Conservation (phyloP, 495 filamentous ascomycete species). For the Tuber microsphaerosporum region DNA sequence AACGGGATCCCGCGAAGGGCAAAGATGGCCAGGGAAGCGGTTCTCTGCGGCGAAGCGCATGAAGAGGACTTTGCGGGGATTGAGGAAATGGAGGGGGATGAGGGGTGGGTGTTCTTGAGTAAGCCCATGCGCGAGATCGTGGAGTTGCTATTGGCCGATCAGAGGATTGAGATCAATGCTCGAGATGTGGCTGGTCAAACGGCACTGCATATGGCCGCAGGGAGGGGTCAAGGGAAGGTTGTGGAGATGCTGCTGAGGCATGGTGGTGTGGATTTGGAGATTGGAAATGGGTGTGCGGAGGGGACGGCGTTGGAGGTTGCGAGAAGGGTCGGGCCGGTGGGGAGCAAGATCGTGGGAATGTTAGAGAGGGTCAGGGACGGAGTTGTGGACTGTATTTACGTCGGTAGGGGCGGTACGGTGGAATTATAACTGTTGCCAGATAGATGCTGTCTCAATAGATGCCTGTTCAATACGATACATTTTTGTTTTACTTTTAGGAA, state of each 20-base stretch:
- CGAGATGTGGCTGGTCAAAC: background rate
- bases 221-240: background rate
- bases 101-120: background rate
- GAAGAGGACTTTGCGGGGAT: background rate
- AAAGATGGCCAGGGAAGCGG: background rate
- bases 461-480: background rate
- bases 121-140: background rate
- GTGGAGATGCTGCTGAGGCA: background rate
- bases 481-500: background rate
- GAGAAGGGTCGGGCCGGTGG: background rate
- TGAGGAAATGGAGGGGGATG: too few relatives aligned
- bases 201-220: background rate
- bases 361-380: background rate
- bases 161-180: background rate
- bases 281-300: background rate
- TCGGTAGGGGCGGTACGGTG: background rate
- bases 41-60: background rate
- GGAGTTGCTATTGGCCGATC: background rate
- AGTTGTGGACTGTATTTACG: background rate
- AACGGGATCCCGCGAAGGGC: background rate
- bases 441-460: background rate
- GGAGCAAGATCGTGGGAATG: background rate
- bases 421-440: background rate
- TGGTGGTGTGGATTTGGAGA: background rate
- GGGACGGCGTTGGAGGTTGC: background rate